Conservation (phyloP, 345 rosid genomes). For the Limnanthes douglasii region DNA sequence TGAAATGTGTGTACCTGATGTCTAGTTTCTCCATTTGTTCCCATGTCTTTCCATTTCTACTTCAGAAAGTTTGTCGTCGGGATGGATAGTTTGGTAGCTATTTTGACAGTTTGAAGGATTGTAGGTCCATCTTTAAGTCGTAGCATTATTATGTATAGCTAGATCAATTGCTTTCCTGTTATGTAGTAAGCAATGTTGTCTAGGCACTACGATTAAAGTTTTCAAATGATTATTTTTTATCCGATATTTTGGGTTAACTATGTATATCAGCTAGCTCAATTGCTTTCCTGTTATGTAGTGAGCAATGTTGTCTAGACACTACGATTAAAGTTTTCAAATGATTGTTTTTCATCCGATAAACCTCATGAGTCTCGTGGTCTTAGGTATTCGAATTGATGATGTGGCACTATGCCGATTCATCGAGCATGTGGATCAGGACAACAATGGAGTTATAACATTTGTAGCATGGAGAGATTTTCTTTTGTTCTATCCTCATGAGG, state of each 20-base stretch:
- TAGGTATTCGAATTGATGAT: slow-evolving; percentile 73
- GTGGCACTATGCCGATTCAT: slow-evolving; percentile 82
- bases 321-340: neutral
- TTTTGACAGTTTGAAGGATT: neutral
- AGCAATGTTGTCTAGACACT: neutral
- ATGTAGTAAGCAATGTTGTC: neutral
- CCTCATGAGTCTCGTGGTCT: slow-evolving; percentile 31
- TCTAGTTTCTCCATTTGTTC: too few relatives aligned
- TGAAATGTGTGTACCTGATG: too few relatives aligned
- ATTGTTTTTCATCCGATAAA: slow-evolving; percentile 27
- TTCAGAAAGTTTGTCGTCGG: neutral
- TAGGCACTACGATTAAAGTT: neutral
- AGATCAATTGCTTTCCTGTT: slow-evolving; percentile 1
- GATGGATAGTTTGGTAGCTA: neutral
- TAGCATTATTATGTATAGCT: too few relatives aligned
- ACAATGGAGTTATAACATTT: slow-evolving; percentile 76
- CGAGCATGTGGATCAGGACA: slow-evolving; percentile 88
- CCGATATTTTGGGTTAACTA: neutral
- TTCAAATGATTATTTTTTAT: neutral
- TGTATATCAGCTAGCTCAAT: neutral
- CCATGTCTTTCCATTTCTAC: neutral
- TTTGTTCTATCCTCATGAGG: slow-evolving; percentile 82
- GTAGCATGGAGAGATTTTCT: slow-evolving; percentile 98
- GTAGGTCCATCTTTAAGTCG: too few relatives aligned
- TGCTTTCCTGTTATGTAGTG: slow-evolving; percentile 8